Evolutionary conservation across 106 monocot genomes (phyloP).

Genomic region (Platanthera guangdongensis): DNA sequence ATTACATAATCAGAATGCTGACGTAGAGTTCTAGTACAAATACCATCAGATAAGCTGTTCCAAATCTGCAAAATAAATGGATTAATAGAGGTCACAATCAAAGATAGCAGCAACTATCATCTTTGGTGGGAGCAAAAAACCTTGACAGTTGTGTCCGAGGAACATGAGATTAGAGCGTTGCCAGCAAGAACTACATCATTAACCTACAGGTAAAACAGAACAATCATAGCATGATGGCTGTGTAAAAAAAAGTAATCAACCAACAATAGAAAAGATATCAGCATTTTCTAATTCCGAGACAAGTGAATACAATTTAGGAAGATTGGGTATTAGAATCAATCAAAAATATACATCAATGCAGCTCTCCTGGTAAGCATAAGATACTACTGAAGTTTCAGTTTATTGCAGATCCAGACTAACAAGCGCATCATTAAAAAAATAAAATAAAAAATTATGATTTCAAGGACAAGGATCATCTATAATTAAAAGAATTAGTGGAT

Average conservation of each 20-base stretch:
- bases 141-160: conserved; percentile 94
- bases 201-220: conserved; percentile 41
- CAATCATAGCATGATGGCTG: not conserved
- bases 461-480: not conserved
- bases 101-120: not conserved
- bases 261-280: no score
- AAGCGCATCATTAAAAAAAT: not conserved
- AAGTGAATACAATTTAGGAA: no score
- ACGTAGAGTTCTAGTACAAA: conserved; percentile 78
- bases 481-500: not conserved
- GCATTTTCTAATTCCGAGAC: no score
- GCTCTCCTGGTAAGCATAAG: no score
- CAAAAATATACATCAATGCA: no score
- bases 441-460: not conserved
- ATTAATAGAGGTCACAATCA: conserved; percentile 3
- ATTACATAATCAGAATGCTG: conserved; percentile 99
- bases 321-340: no score
- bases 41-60: conserved; percentile 71
- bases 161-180: conserved; percentile 83
- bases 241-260: no score
- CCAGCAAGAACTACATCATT: conserved; percentile 88
- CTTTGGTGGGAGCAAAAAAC: conserved; percentile 21
- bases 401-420: no score
- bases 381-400: no score
- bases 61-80: conserved; percentile 42